Evolutionary conservation across 1,139 yeast genomes (phyloP), one percentile per base, ranked within the genome.

Genomic region (Kazachstania sp.): DNA sequence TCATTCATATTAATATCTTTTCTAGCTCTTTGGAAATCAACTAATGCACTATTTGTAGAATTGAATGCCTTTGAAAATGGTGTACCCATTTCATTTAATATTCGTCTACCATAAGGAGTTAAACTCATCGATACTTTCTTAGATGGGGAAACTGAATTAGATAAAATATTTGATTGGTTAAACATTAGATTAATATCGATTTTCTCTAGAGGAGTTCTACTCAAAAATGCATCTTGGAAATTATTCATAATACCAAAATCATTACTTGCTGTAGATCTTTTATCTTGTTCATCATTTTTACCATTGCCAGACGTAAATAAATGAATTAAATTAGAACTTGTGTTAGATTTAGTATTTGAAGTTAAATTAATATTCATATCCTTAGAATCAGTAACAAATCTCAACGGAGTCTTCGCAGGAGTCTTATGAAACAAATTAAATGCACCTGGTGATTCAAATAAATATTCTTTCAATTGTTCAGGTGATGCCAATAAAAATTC

Each of bases 391-490:
- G 58, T 54, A 11, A 60, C 50, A 46, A 62, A 63, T 41, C 58
- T 50, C 32, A 63, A 50, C 2, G 67, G 66, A 11, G 66, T 60
- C 55, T 59, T 63, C 19, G 66, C 65, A 15, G 66, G 66, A 2
- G 66, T 61, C 42, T 58, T 61, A 34, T 61, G 64, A 46, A 60
- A 57, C 28, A 59, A 49, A 46, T 59, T 60, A 26, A 59, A 51
- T 7, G 61, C 60, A n/a, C 57, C 62, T 18, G 67, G 67, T 5
- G 67, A 63, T 19, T 63, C 67, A n/a, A 61, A 55, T 44, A 63
- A 45, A 43, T 61, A 61, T 46, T 63, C 67, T 47, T 58, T 58
- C 36, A 63, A 54, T 43, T 62, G 65, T 44, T 61, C 67, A 11
- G 67, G 65, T 16, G 65, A 60, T 2, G 63, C 56, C 44, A 63